Percentiles rank a stretch among this genome's conserved stretches.
Conservation (phyloP, 1,139 yeast genomes). For the Scheffersomyces titani region DNA sequence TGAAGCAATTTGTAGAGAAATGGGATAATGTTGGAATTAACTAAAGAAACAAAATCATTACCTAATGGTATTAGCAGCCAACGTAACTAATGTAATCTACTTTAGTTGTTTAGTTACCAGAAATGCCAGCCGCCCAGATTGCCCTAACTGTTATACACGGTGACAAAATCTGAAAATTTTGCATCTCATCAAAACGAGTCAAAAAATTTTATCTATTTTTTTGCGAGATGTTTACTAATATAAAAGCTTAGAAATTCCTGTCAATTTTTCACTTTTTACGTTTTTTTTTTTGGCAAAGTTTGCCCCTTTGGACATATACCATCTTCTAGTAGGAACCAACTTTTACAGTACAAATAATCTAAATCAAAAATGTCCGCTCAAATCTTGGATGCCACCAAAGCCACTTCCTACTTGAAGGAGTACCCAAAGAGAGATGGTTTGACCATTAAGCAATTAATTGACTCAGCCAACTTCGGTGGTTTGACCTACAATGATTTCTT, state of each 20-base stretch:
- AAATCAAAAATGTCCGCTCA: constrained; percentile 20
- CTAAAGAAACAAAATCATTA: too few relatives aligned
- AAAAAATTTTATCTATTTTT: constrained; percentile 10
- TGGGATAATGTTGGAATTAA: too few relatives aligned
- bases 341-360: not conserved
- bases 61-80: too few relatives aligned
- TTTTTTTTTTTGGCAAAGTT: constrained; percentile 48
- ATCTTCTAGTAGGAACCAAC: constrained; percentile 2
- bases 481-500: constrained; percentile 96
- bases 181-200: constrained; percentile 4
- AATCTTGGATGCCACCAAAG: constrained; percentile 59
- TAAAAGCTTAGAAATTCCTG: constrained; percentile 3
- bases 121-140: not conserved
- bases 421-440: constrained; percentile 83
- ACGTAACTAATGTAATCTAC: too few relatives aligned
- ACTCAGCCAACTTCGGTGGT: constrained; percentile 89
- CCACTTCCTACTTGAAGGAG: constrained; percentile 63
- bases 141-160: not conserved
- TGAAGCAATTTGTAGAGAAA: too few relatives aligned
- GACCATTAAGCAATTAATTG: constrained; percentile 81
- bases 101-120: not conserved
- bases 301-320: constrained; percentile 28
- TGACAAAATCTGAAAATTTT: not conserved
- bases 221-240: not conserved
- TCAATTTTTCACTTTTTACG: constrained; percentile 4